Percentiles rank a stretch among this genome's conserved stretches.
phyloP scores from a whole-genome alignment of 2,329 filamentous ascomycete genomes.

The Diaporthe helianthi region DNA sequence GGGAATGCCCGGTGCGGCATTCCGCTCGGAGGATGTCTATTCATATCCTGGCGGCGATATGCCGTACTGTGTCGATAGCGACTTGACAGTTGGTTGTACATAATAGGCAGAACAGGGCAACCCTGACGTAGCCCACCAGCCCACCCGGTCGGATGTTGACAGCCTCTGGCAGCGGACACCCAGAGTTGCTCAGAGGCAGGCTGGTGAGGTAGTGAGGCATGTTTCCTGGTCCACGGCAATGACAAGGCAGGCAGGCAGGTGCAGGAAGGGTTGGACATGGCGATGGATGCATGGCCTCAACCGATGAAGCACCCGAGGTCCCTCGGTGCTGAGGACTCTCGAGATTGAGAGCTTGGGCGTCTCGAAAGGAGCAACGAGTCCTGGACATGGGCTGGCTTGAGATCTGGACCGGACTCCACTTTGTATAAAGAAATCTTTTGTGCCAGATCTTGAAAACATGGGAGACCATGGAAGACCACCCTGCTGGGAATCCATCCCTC shows the following conservation, averaged over 20 bases:
- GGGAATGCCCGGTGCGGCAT: conserved; percentile 3
- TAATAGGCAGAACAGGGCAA: conserved; percentile 1
- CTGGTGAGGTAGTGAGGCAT: not conserved
- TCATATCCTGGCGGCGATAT: not conserved
- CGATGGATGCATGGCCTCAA: conserved; percentile 2
- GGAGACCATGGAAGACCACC: not conserved
- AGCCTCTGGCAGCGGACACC: too few species aligned
- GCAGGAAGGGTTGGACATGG: not conserved
- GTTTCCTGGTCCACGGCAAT: not conserved
- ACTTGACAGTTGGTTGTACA: not conserved
- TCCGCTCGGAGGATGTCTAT: conserved; percentile 10
- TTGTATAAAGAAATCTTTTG: not conserved
- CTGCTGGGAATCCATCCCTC: not conserved
- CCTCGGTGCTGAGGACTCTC: not conserved
- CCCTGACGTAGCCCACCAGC: not conserved
- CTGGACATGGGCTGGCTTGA: not conserved
- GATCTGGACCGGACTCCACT: not conserved
- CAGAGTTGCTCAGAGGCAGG: not conserved
- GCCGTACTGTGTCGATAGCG: not conserved
- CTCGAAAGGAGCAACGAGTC: not conserved
- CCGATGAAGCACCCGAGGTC: conserved; percentile 13
- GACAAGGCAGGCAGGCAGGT: too few species aligned
- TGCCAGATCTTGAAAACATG: not conserved
- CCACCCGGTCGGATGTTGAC: not conserved
- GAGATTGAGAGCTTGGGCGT: not conserved